Evolutionary conservation across 139 green algal species (phyloP).

Genomic region (Volvox reticuliferus): DNA sequence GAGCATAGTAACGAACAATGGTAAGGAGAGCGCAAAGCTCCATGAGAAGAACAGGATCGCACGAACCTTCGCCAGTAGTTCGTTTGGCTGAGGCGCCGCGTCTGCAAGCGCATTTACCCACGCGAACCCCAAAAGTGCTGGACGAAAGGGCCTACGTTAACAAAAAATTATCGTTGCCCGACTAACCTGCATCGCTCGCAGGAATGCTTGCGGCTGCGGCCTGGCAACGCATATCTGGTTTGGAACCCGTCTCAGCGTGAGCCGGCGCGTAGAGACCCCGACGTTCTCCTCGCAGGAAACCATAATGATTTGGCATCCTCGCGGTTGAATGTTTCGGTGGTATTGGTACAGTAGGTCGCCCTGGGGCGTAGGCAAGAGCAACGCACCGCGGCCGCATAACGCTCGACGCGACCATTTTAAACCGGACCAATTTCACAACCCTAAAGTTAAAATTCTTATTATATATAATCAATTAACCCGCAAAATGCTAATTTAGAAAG

Average conservation of each 20-base stretch:
- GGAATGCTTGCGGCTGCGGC: constrained; percentile 25
- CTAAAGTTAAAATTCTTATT: too few relatives aligned
- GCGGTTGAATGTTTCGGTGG: background rate
- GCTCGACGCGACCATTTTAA: constrained; percentile 6
- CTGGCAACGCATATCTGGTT: background rate
- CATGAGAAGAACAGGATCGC: constrained; percentile 85
- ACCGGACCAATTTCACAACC: background rate
- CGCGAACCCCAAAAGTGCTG: background rate
- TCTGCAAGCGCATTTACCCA: constrained; percentile 1
- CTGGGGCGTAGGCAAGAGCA: background rate
- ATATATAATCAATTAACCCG: background rate
- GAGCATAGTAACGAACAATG: constrained; percentile 92
- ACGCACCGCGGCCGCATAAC: constrained; percentile 30
- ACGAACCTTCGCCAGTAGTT: constrained; percentile 62
- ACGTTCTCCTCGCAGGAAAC: background rate
- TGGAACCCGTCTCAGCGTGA: background rate
- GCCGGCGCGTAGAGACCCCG: background rate
- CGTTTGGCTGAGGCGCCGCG: background rate
- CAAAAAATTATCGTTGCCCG: background rate
- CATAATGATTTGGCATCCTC: background rate
- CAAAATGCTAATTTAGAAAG: background rate
- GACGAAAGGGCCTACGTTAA: too few relatives aligned
- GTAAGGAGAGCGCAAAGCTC: constrained; percentile 84
- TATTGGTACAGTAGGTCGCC: background rate
- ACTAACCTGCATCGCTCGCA: background rate